Conservation (phyloP, 441 rosid genomes). For the Eruca vesicaria region DNA sequence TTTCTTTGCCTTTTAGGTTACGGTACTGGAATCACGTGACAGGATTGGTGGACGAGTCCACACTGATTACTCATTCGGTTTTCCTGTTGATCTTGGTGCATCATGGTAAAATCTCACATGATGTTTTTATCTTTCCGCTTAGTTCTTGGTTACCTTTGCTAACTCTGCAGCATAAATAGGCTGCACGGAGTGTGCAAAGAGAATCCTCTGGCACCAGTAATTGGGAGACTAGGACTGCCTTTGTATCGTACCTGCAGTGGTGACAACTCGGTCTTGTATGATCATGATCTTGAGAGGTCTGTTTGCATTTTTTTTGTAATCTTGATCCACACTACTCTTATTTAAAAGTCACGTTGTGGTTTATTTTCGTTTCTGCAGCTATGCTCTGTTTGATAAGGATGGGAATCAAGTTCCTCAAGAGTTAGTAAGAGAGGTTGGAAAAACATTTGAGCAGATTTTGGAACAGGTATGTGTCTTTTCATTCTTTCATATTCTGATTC, state of each 20-base stretch:
- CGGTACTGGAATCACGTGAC: constrained; percentile 74
- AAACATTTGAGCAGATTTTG: constrained; percentile 68
- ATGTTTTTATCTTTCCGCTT: background rate
- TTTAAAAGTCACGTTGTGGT: background rate
- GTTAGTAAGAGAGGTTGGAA: constrained; percentile 67
- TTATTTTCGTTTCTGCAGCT: constrained; percentile 45
- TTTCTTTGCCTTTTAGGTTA: constrained; percentile 46
- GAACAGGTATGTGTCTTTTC: constrained; percentile 56
- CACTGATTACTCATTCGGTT: constrained; percentile 84
- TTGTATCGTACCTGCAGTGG: constrained; percentile 79
- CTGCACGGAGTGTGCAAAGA: constrained; percentile 88
- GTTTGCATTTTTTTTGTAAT: background rate
- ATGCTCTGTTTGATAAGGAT: constrained; percentile 79
- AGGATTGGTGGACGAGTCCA: constrained; percentile 84
- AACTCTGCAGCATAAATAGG: constrained; percentile 41
- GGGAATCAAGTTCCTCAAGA: constrained; percentile 83
- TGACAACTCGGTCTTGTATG: constrained; percentile 87
- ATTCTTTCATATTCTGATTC: background rate
- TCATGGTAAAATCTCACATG: constrained; percentile 56
- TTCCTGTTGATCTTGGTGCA: constrained; percentile 91
- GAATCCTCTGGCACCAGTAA: constrained; percentile 85
- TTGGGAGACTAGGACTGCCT: constrained; percentile 79
- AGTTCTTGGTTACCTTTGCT: background rate
- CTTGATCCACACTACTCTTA: background rate
- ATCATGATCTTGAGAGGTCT: constrained; percentile 95